phyloP scores from a whole-genome alignment of 176 grass and related monocot genomes.

The Dendrocalamus sinicus region DNA sequence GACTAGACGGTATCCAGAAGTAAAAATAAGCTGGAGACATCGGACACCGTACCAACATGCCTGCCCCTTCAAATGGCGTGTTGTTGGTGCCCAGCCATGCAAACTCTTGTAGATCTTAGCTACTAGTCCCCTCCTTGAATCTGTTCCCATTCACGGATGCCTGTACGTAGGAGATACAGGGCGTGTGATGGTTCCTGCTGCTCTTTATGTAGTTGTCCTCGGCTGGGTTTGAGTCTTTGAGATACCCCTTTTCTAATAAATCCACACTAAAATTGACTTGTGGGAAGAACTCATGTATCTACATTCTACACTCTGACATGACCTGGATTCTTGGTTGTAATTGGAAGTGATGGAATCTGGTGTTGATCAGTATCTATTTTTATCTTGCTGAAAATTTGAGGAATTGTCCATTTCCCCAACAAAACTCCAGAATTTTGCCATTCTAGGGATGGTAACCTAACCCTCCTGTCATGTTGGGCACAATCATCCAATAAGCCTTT shows the following conservation, averaged over 20 bases:
- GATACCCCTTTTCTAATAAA: background rate
- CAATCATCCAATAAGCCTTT: background rate
- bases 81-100: background rate
- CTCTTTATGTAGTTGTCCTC: background rate
- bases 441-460: background rate
- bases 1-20: background rate
- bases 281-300: background rate
- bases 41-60: background rate
- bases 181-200: background rate
- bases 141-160: background rate
- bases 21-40: background rate
- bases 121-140: background rate
- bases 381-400: background rate
- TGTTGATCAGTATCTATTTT: background rate
- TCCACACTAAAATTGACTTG: background rate
- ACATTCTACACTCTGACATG: background rate
- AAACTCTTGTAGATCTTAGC: background rate
- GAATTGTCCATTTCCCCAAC: background rate
- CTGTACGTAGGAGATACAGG: background rate
- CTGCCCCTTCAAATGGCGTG: background rate
- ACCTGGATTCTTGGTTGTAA: background rate
- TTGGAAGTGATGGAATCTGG: constrained; percentile 1
- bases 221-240: background rate
- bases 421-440: background rate
- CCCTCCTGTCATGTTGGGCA: background rate